Base-by-base conservation (phyloP, 2,329 filamentous ascomycete species). In the Ceratocystis alfenasii region DNA sequence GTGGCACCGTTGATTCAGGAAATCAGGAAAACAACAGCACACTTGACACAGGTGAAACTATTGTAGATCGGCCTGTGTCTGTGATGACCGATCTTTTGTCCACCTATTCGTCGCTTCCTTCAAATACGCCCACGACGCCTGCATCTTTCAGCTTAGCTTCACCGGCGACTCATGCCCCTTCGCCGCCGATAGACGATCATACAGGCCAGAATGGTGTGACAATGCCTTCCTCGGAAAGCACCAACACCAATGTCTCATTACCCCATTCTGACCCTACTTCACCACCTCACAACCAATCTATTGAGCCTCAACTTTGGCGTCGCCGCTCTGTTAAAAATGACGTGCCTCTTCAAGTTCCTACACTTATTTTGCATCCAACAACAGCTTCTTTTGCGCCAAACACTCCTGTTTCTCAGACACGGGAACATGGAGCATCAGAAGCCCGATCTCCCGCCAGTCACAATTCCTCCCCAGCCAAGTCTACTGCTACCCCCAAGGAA, bases 301-400 rank as follows among this genome's bases (percentile, higher is more conserved):
- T 44, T 30, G 55, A 66, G 36, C 70, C 72, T 55, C 73, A 77
- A 61, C 71, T 78, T 59, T 83, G 80, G 81, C 76, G 77, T 66
- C 76, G 81, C 64, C 78, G 81, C 59, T 81, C 80, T 15, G 73
- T 78, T 30, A 83, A 79, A 71, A 75, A 75, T 65, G 79, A 82
- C 65, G 75, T 75, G 64, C 77, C 73, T 68, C 71, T 79, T 44
- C 76, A 78, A 60, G 75, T 83, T 3, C 73, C 79, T 7, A 76
- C 78, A 66, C 76, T 83, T 65, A 36, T 66, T 12, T 60, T 69
- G 17, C 28, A 59, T 3, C 20, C 55, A 36, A 8, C 55, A 36
- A 36, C n/a, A 8, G 5, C 28, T 7, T 4, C 28, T 25, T 36
- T n/a, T n/a, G n/a, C 53, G 25, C 10, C 48, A 28, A 28, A 8